Evolutionary conservation across 805 yeast genomes (phyloP).

Genomic region (Metschnikowia cubensis): DNA sequence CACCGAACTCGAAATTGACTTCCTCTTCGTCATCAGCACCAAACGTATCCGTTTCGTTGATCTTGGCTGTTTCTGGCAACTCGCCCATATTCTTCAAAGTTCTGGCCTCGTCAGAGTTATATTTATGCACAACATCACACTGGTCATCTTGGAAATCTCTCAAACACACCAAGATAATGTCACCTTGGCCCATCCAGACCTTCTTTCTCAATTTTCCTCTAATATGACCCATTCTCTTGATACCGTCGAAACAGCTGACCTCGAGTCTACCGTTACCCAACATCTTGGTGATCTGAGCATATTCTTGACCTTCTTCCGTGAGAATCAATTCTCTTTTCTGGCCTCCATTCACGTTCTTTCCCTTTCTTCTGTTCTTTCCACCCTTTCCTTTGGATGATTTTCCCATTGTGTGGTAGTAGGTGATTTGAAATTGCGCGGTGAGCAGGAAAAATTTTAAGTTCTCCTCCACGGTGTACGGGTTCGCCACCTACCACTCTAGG

Average conservation of each 20-base stretch:
- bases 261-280: slow-evolving; percentile 97
- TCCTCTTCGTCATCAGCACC: slow-evolving; percentile 97
- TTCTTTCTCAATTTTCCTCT: slow-evolving; percentile 99
- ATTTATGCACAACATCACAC: slow-evolving; percentile 97
- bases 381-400: slow-evolving; percentile 76
- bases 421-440: neutral
- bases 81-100: slow-evolving; percentile 93
- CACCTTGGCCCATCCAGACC: slow-evolving; percentile 99
- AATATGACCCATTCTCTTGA: slow-evolving; percentile 92
- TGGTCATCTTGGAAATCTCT: slow-evolving; percentile 98
- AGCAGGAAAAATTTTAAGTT: slow-evolving; percentile 2
- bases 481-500: neutral
- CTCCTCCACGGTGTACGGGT: slow-evolving; percentile 3
- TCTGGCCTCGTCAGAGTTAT: slow-evolving; percentile 97
- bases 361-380: slow-evolving; percentile 96
- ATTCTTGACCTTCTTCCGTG: slow-evolving; percentile 97
- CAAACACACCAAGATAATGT: slow-evolving; percentile 87
- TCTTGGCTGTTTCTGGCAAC: slow-evolving; percentile 94
- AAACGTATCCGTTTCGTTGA: slow-evolving; percentile 95
- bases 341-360: slow-evolving; percentile 88
- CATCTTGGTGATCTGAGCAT: slow-evolving; percentile 97
- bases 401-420: slow-evolving; percentile 48
- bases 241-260: slow-evolving; percentile 92
- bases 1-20: slow-evolving; percentile 97
- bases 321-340: slow-evolving; percentile 91